Conservation (phyloP, 257 asterid genomes). For the Mentha longifolia region DNA sequence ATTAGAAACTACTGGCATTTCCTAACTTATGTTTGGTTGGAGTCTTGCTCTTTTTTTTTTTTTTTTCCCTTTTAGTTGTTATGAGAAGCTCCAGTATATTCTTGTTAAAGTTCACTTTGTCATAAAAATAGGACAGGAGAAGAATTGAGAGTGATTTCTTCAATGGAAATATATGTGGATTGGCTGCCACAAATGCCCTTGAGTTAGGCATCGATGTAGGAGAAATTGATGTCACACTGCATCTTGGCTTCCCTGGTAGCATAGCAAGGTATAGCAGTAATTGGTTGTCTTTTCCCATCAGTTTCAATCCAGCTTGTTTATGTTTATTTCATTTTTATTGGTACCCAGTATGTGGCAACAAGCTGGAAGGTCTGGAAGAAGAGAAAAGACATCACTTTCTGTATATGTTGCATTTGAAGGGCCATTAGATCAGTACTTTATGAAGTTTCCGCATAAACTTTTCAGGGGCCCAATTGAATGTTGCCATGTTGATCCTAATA, state of each 20-base stretch:
- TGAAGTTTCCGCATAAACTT: slow-evolving; percentile 89
- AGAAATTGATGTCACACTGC: slow-evolving; percentile 89
- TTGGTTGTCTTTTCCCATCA: slow-evolving; percentile 34
- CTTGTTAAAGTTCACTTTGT: slow-evolving; percentile 35
- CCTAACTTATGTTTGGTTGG: neutral
- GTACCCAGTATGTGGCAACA: slow-evolving; percentile 87
- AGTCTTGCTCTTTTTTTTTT: no score
- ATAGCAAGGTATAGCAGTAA: slow-evolving; percentile 68
- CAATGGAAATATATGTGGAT: slow-evolving; percentile 74
- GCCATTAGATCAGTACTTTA: slow-evolving; percentile 92
- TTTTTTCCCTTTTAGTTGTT: slow-evolving; percentile 21
- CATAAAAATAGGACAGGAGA: slow-evolving; percentile 81
- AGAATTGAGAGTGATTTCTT: slow-evolving; percentile 80
- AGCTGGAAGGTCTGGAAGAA: slow-evolving; percentile 97
- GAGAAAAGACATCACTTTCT: slow-evolving; percentile 88
- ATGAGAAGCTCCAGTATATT: slow-evolving; percentile 29
- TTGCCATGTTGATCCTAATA: slow-evolving; percentile 88
- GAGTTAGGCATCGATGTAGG: slow-evolving; percentile 99
- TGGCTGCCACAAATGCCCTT: slow-evolving; percentile 97
- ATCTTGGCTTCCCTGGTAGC: slow-evolving; percentile 98
- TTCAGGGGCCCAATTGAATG: slow-evolving; percentile 85
- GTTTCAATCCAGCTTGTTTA: slow-evolving; percentile 14
- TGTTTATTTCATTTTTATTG: slow-evolving; percentile 27
- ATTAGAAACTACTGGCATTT: slow-evolving; percentile 11
- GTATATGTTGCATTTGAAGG: slow-evolving; percentile 96